Base-by-base conservation (phyloP, 306 rosid species). In the Bauhinia variegata region DNA sequence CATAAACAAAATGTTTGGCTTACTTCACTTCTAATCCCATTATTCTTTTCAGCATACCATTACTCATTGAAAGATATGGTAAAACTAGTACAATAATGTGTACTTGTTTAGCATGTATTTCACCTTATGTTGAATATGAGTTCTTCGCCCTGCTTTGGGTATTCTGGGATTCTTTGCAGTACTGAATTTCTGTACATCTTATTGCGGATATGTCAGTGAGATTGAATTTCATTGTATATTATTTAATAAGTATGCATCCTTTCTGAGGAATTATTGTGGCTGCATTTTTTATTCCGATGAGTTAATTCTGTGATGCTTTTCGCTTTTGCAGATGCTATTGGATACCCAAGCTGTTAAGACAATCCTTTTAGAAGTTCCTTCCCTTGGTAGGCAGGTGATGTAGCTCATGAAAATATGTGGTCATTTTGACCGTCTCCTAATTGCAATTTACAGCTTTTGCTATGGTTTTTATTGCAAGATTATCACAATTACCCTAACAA, bases 321-420 rank as follows among this genome's bases (percentile, higher is more conserved):
- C 78, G 75, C 95, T 55, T 74, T 36, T 81, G 75, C 95, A 93
- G 99, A 93, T 93, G 99, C 72, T 93, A 61, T 67, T 93, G 88
- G 97, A 93, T 76, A 90, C 99, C 57, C 99, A 93, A 88, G 99
- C 97, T 56, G 99, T 93, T 38, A 93, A 93, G 88, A 88, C 99
- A 8, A 86, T 93, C 83, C 96, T 93, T 74, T 86, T 93, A 48
- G 99, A 93, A 52, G 87, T 93, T 82, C 99, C 99, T 67, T 83
- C 97, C 78, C 99, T 93, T 60, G 99, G 96, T 80, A 90, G 91
- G 70, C 97, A 93, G 91, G 99, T 93, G 60, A 73, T 75, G 68
- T 54, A 68, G 59, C 70, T 49, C 46, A 12, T 78, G 61, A 14
- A 32, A 41, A 74, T 70, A 37, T 19, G 47, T 34, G 16, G 42